Evolutionary conservation across 2,329 filamentous ascomycete genomes (phyloP), one percentile per base, ranked within the genome.

Genomic region (Aquanectria penicillioides): DNA sequence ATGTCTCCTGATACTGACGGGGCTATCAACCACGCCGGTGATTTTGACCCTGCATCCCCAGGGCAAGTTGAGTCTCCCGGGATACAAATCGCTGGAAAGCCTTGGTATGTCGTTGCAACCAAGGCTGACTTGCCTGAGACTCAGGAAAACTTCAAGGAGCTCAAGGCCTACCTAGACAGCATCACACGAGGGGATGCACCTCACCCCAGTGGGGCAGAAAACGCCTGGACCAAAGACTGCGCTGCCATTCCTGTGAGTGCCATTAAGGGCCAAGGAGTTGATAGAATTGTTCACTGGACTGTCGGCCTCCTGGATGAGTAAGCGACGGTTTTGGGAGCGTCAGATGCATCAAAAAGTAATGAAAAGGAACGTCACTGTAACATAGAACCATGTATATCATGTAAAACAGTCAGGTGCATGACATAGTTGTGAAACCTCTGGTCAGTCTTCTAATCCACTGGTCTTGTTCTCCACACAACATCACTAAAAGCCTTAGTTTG

Each of bases 71-170:
- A 57, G 15, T 52, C 56, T 3, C 73, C 75, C 4, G 81, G 75
- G n/a, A 73, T 91, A n/a, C 87, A 90, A 34, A 96, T 98, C 65
- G 91, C 91, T n/a, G 86, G 86, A 28, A 99, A 99, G 78, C 94
- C 95, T 1, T 99, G 95, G 95, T 95, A 97, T 70, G 94, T 97
- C 5, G 88, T 97, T 37, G 94, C 92, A 1, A 97, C 94, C 17
- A 98, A 98, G 77, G 94, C 92, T 1, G 94, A 98, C 73, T 74
- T 97, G 52, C 86, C 89, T 4, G 85, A 84, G 3, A 97, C 95
- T 2, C 86, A 93, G 73, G 84, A 87, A 20, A 96, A 95, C 72
- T 99, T 92, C 73, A 77, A 75, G 29, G 76, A 79, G 48, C 78
- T 99, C 66, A 87, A 88, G 65, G 77, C 78, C 8, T 97, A 97